Evolutionary conservation across 108 stramenopile species (phyloP), one percentile per base, ranked within the genome.

Genomic region (Nitzschia palea): DNA sequence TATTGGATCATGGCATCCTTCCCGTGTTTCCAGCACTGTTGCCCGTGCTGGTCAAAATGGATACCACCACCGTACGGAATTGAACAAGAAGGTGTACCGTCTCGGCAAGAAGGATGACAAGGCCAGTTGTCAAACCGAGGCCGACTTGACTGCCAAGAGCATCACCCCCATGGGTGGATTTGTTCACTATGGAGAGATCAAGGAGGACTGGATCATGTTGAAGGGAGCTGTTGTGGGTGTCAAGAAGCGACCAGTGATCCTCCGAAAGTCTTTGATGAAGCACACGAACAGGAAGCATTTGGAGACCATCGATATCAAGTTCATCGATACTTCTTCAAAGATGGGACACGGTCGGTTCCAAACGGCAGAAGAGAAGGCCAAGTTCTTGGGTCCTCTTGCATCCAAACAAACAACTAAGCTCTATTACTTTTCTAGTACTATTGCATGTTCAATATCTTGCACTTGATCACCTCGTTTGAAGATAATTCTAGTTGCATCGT

Each of bases 1-100:
- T 91, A 99, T 99, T 79, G 99, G 99, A 71, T 96, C 99, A 26
- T 99, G 99, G 99, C 99, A 99, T 85, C 99, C 99, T 80, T 81
- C 97, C 67, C 98, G 98, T 87, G 98, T 99, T 12, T 84, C 86
- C 63, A 86, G 85, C 65, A 97, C 95, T 44, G 97, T 98, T 42
- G 91, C 99, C 29, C 98, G 99, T 78, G 96, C 97, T 57, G 99
- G 99, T 96, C 99, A 99, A 78, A 93, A 97, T 78, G 99, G 99
- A 35, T 98, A 98, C 91, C 96, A 97, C 86, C 99, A 99, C 88
- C 97, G 99, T 78, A 98, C 97, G 37, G 99, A 99, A 86, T 78
- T 97, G 74, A 98, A 98, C 97, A 99, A 99, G 86, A 97, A 97
- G 97, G 82, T 99, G 33, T 98, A 98, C 96, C 97, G 98, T 48